Evolutionary conservation across 192 early-diverging fungal species (phyloP), one percentile per base, ranked within the genome.

Genomic region (Kickxella alabastrina): DNA sequence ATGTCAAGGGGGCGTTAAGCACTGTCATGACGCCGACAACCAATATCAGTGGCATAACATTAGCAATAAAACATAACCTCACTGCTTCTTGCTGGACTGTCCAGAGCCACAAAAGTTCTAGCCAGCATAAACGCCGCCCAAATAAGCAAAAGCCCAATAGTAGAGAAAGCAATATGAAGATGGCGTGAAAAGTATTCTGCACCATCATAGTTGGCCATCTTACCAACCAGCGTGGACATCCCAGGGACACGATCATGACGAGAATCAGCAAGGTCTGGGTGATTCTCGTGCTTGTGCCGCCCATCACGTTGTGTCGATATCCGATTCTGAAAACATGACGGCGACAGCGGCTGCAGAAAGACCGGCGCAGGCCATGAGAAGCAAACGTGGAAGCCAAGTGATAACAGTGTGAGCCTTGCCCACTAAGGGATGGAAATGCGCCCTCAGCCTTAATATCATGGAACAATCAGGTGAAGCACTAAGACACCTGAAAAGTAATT

Each of bases 101-200:
- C 34, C 21, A 66, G 28, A 10, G 12, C 31, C 12, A 66, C 50
- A 49, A 66, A 66, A 8, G 51, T 26, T 9, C 64, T 50, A 8
- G 44, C 52, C 48, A 66, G 32, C 64, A 66, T 66, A 49, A 50
- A 66, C 3, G 51, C 19, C n/a, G 56, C 56, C 64, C 64, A 66
- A 24, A 65, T 23, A 10, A 39, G 45, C 21, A 62, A 23, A 40
- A 69, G 21, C 0, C 36, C 31, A 17, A 50, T 14, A 26, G 45
- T 40, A n/a, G 41, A 12, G 10, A 45, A 12, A 0, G 3, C 28
- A 34, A 32, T 48, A 2, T 15, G 6, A 2, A 48, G 10, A 2
- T 48, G 46, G 2, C 46, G 3, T 9, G 31, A 35, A 6, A 48
- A 23, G 19, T 35, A 48, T 29, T 27, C 8, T 2, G 32, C 28